phyloP scores from a whole-genome alignment of 352 stramenopile species.

The Thalassiosira delicatula region DNA sequence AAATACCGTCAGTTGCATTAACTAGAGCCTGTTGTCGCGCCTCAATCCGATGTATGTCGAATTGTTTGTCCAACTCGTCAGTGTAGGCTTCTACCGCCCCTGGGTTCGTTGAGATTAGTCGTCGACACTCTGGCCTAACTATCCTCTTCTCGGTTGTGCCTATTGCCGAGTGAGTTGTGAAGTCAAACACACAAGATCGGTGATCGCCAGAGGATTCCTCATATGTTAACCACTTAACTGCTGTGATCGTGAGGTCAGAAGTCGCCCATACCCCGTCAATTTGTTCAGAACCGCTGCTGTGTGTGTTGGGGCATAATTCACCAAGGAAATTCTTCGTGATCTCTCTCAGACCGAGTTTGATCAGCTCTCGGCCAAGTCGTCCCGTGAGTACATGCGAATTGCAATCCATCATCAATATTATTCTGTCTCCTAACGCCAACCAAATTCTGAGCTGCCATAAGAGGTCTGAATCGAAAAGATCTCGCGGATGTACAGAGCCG shows the following conservation, averaged over 20 bases:
- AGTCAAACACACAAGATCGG: constrained; percentile 33
- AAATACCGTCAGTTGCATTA: too few relatives aligned
- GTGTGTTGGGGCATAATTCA: constrained; percentile 23
- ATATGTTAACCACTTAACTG: too few relatives aligned
- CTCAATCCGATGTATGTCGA: neutral
- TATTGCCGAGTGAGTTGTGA: constrained; percentile 26
- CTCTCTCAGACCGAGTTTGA: neutral
- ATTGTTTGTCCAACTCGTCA: neutral
- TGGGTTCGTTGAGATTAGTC: constrained; percentile 9
- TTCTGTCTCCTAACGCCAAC: constrained; percentile 3
- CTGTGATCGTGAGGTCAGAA: too few relatives aligned
- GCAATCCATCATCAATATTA: constrained; percentile 41
- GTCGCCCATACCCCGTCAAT: constrained; percentile 37
- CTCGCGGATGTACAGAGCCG: too few relatives aligned
- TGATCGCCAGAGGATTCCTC: constrained; percentile 33
- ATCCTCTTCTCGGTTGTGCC: constrained; percentile 13
- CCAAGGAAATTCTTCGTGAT: constrained; percentile 2
- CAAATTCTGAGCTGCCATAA: constrained; percentile 16
- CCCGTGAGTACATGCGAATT: constrained; percentile 3
- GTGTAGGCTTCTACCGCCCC: neutral
- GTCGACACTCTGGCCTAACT: neutral
- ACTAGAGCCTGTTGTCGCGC: neutral
- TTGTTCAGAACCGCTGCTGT: constrained; percentile 9
- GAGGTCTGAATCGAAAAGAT: constrained; percentile 34
- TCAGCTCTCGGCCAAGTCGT: neutral